Conservation (phyloP, 2,329 filamentous ascomycete species). For the Bipolaris cookei region DNA sequence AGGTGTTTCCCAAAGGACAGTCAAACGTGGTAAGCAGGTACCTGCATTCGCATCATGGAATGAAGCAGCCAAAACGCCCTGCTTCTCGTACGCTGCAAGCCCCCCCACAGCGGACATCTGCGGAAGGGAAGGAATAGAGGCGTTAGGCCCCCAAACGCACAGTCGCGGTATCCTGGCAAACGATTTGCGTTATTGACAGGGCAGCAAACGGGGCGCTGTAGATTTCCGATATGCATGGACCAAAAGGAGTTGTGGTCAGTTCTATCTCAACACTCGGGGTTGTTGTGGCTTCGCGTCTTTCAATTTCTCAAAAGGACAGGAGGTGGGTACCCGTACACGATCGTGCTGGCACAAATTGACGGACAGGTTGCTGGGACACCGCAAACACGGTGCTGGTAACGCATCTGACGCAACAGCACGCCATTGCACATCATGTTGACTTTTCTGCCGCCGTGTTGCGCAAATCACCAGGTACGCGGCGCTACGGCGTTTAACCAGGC, state of each 20-base stretch:
- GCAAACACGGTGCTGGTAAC: constrained; percentile 20
- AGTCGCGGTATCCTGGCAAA: neutral
- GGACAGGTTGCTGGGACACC: constrained; percentile 20
- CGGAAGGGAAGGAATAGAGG: constrained; percentile 1
- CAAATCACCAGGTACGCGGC: constrained; percentile 12
- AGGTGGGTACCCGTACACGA: neutral
- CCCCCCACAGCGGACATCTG: constrained; percentile 3
- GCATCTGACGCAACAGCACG: constrained; percentile 4
- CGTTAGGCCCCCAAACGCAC: neutral
- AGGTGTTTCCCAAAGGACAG: neutral
- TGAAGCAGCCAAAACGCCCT: neutral
- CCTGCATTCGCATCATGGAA: neutral
- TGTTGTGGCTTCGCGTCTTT: neutral
- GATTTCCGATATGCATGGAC: neutral
- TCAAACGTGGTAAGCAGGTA: neutral
- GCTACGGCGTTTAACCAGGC: constrained; percentile 14
- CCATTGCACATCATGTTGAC: constrained; percentile 6
- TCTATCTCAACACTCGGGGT: neutral
- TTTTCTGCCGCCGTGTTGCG: constrained; percentile 7
- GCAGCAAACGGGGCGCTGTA: neutral
- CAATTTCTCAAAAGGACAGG: neutral
- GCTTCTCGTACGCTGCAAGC: neutral
- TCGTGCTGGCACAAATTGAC: neutral
- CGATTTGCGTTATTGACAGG: neutral
- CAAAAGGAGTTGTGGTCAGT: neutral